Base-by-base conservation (phyloP, 2,329 filamentous ascomycete species). In the Epicoccum sorghinum region DNA sequence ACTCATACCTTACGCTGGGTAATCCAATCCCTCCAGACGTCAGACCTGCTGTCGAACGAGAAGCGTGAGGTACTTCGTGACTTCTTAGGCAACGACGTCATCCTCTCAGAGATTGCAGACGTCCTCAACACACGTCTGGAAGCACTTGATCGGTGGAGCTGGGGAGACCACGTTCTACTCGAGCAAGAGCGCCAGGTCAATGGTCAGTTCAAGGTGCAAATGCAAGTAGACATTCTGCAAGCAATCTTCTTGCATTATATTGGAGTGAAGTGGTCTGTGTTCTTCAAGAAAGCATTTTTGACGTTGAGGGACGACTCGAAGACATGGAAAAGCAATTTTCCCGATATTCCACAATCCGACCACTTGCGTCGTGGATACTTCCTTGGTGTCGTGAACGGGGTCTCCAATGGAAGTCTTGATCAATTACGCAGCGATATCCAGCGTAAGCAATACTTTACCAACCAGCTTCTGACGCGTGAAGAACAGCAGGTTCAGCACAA, bases 11-110 rank as follows among this genome's bases (percentile, higher is more conserved):
- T 83, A 18, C 64, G 60, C 24, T 77, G 74, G 75, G 67, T 74
- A 8, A 78, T 81, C 9, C 53, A 74, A 9, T 76, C 79, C 0
- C 74, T 83, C 2, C 62, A 78, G 22, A 62, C 69, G 3, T 79
- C 78, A 0, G 79, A 80, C 30, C 68, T 82, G 0, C 71, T 83
- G 3, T 75, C 76, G 4, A 69, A 72, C 24, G 70, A 71, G 22
- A 74, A 75, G 51, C 62, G 70, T n/a, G 65, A 69, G 33, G 65
- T 64, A 6, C 57, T 72, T 7, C 68, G 66, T n/a, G 71, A 72
- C 55, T 73, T 73, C 23, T 56, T 69, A 3, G 59, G 53, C 36
- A 72, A 74, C 41, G 60, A 68, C 13, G 58, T 71, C 25, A 70
- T 73, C 27, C 44, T 72, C n/a, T 33, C 29, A 9, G 70, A 72